Conservation (phyloP, 371 early-diverging fungal genomes). For the Rhizopus arrhizus region DNA sequence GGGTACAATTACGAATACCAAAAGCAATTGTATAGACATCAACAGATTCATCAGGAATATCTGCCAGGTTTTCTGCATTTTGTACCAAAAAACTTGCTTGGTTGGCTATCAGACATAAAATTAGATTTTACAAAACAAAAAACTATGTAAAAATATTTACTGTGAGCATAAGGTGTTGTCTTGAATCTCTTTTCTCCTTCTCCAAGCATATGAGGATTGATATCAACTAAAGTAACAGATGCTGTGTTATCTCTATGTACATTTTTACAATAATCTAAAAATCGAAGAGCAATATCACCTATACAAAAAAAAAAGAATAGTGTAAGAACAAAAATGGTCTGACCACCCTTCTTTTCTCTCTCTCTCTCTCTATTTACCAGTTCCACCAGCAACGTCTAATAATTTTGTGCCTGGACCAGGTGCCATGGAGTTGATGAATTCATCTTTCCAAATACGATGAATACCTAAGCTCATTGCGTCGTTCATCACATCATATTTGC, state of each 20-base stretch:
- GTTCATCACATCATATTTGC: slow-evolving; percentile 96
- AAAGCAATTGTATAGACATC: slow-evolving; percentile 96
- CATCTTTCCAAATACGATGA: slow-evolving; percentile 95
- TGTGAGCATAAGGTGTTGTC: slow-evolving; percentile 59
- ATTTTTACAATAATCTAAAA: slow-evolving; percentile 79
- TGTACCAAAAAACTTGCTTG: slow-evolving; percentile 77
- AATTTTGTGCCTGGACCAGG: slow-evolving; percentile 85
- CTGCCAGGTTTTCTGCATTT: slow-evolving; percentile 86
- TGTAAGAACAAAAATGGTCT: neutral
- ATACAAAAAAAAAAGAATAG: slow-evolving; percentile 1
- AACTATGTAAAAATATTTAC: slow-evolving; percentile 39
- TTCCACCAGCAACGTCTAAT: slow-evolving; percentile 97
- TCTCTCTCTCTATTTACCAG: slow-evolving; percentile 58
- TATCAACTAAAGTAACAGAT: slow-evolving; percentile 89
- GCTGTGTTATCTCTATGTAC: slow-evolving; percentile 69
- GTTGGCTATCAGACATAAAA: slow-evolving; percentile 39
- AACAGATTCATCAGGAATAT: slow-evolving; percentile 75
- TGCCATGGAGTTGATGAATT: slow-evolving; percentile 82
- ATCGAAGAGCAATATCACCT: slow-evolving; percentile 95
- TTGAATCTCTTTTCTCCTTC: slow-evolving; percentile 83
- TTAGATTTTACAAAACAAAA: neutral
- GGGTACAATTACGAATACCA: slow-evolving; percentile 96
- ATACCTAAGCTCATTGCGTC: slow-evolving; percentile 94
- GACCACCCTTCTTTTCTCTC: neutral
- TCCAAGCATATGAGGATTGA: slow-evolving; percentile 93